Evolutionary conservation across 257 asterid genomes (phyloP).

Genomic region (Solanum chilense): DNA sequence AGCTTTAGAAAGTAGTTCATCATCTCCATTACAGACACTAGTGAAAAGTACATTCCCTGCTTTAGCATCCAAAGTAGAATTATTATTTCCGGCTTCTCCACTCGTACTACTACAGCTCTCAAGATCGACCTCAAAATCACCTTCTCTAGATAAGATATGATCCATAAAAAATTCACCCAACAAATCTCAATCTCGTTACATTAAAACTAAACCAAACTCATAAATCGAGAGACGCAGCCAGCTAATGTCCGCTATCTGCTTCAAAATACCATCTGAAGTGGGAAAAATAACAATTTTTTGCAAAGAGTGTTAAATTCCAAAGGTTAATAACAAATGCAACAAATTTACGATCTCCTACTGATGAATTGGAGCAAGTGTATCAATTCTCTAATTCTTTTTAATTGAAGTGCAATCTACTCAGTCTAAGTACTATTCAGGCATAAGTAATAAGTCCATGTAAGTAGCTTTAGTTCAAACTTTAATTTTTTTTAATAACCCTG

Average conservation of each 20-base stretch:
- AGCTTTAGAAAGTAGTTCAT: constrained; percentile 5
- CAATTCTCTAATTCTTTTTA: background rate
- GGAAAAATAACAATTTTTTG: background rate
- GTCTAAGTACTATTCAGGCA: background rate
- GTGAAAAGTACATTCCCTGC: constrained; percentile 1
- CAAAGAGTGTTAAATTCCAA: background rate
- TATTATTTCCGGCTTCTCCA: constrained; percentile 19
- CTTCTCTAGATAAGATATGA: constrained; percentile 17
- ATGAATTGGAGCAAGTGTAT: background rate
- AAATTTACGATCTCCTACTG: background rate
- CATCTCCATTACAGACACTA: constrained; percentile 5
- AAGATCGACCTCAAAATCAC: constrained; percentile 36
- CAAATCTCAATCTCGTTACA: background rate
- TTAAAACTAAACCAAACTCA: background rate
- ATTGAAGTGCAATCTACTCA: background rate
- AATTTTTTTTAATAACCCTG: background rate
- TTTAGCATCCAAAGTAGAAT: constrained; percentile 3
- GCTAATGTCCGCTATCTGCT: background rate
- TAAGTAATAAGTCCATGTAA: background rate
- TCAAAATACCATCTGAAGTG: background rate
- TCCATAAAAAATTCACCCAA: constrained; percentile 18
- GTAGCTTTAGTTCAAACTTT: background rate
- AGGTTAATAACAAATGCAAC: background rate
- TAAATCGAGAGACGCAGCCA: background rate
- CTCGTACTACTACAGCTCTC: constrained; percentile 16